Evolutionary conservation across 345 rosid genomes (phyloP).

Genomic region (Microcos paniculata): DNA sequence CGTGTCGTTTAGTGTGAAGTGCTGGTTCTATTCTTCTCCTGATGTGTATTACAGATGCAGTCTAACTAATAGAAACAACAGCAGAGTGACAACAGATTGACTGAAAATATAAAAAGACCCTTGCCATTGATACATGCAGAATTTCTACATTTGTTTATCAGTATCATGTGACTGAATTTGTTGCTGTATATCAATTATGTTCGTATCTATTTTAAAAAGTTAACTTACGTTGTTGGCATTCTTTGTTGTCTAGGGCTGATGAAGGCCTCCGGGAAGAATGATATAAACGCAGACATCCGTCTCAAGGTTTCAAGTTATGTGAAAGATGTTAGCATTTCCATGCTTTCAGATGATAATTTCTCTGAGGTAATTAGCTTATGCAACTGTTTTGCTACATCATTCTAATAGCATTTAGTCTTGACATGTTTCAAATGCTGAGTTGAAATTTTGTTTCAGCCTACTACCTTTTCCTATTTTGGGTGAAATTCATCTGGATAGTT

Average conservation of each 20-base stretch:
- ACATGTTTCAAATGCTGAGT: background rate
- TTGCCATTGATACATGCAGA: background rate
- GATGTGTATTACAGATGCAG: background rate
- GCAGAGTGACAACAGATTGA: background rate
- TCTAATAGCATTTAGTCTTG: background rate
- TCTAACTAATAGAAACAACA: background rate
- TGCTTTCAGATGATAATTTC: conserved; percentile 78
- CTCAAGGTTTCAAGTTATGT: conserved; percentile 63
- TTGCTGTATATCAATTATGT: background rate
- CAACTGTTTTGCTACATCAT: conserved; percentile 2
- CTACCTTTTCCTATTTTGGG: background rate
- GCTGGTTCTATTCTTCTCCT: background rate
- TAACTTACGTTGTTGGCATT: conserved; percentile 13
- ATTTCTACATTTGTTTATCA: background rate
- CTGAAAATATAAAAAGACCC: background rate
- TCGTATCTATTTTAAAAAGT: conserved; percentile 3
- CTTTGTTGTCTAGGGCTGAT: conserved; percentile 50
- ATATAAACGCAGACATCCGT: conserved; percentile 35
- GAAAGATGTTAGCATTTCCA: conserved; percentile 53
- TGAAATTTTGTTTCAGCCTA: background rate
- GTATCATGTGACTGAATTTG: background rate
- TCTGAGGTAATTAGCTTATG: conserved; percentile 49
- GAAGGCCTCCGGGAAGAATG: conserved; percentile 41
- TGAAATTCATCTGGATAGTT: background rate
- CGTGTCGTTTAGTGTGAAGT: background rate